Base-by-base conservation (phyloP, 2,329 filamentous ascomycete genomes). In the Pestalotiopsis sp. region DNA sequence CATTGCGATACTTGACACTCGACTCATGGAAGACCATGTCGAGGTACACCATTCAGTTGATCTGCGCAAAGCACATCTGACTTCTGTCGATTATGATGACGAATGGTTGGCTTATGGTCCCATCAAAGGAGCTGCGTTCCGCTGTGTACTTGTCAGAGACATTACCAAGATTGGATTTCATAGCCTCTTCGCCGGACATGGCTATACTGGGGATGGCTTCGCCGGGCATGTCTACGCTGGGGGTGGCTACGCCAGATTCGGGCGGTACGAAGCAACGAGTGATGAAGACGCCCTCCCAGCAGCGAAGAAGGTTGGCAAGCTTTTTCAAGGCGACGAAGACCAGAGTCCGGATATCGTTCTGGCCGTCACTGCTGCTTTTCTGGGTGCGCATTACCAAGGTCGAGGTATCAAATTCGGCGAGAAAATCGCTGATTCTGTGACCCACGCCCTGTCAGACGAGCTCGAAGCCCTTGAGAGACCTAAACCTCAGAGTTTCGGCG, bases 101-200 rank as follows among this genome's bases (percentile, higher is more conserved):
- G 61, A 64, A 39, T 64, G 25, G 38, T 17, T 64, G 12, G 61
- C 23, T 7, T 64, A 64, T n/a, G 39, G 61, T 11, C 61, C 61
- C 3, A 27, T 49, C 14, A 12, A 9, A 6, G 61, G 61, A 7
- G 12, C 5, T 14, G 61, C 61, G 7, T 64, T 64, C 25, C 36
- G 36, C 12, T 64, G 61, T 23, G 13, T 64, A 7, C 20, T 11
- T 7, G 20, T 49, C 9, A n/a, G 25, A 12, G 39, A 64, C 3
- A 45, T 64, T 1, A 27, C 11, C 12, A 62, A 38, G 27, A 23
- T 62, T 2, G 59, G 59, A 6, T 62, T 62, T 39, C 6, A 27
- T 23, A 4, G 11, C 59, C 38, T n/a, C 25, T 62, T 62, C 23
- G 59, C 9, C 57, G 17, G 1, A 9, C 7, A 9, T 36, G 31